These are phyloP conservation scores for Cucurbita argyrosperma DNA, from an alignment of 306 rosid species.

Conservation along the genomic window DNA sequence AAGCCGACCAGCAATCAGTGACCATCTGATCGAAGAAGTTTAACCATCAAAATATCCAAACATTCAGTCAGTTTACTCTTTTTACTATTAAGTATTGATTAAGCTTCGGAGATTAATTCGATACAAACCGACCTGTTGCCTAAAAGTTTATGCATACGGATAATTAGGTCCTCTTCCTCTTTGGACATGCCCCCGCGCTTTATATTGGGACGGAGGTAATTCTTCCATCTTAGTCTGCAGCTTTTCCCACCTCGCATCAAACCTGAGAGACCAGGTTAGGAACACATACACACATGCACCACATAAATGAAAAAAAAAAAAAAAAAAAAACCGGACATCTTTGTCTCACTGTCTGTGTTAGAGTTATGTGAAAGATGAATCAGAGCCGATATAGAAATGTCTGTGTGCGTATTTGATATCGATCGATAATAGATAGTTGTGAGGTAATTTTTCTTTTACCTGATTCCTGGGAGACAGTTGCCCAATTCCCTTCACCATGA, in stretches of 20 bases:
- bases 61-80: not conserved
- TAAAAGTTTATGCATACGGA: constrained; percentile 56
- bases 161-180: constrained; percentile 55
- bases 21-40: constrained; percentile 28
- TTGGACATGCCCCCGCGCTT: constrained; percentile 52
- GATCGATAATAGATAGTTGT: not conserved
- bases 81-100: not conserved
- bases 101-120: not conserved
- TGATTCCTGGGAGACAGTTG: constrained; percentile 35
- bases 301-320: not conserved
- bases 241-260: constrained; percentile 55
- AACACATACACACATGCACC: not conserved
- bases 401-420: not conserved
- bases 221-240: constrained; percentile 65
- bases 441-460: constrained; percentile 11
- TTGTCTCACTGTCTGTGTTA: not conserved
- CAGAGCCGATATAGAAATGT: not conserved
- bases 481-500: constrained; percentile 69
- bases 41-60: not conserved
- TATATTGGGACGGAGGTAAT: constrained; percentile 49
- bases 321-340: not conserved
- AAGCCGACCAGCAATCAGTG: constrained; percentile 57
- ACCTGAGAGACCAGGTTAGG: constrained; percentile 11
- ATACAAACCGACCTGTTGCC: constrained; percentile 39
- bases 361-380: not conserved